Percentiles rank a stretch among this genome's conserved stretches.
phyloP scores from a whole-genome alignment of 2,329 filamentous ascomycete genomes.

The Penicillium hesseltinei region DNA sequence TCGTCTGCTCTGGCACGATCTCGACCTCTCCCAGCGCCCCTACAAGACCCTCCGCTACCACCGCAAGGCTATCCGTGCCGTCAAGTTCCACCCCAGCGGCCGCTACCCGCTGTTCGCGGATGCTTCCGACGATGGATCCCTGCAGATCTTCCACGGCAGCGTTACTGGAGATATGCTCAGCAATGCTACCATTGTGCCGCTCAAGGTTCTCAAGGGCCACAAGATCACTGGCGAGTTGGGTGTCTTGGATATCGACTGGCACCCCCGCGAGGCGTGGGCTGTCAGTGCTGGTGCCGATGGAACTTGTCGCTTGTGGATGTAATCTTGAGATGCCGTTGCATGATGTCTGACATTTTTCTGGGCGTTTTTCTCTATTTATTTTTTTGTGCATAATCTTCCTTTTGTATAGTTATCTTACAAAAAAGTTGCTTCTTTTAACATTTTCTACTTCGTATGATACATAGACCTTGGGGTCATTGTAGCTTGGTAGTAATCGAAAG shows the following conservation, averaged over 20 bases:
- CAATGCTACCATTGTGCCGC: slow-evolving; percentile 91
- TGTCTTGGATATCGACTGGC: slow-evolving; percentile 94
- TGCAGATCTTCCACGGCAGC: slow-evolving; percentile 96
- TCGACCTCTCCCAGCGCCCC: slow-evolving; percentile 83
- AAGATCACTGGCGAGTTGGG: slow-evolving; percentile 81
- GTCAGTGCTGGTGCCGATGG: slow-evolving; percentile 93
- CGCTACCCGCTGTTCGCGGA: slow-evolving; percentile 85
- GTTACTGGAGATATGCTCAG: slow-evolving; percentile 93
- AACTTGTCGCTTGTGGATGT: slow-evolving; percentile 85
- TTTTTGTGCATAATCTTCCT: slow-evolving; percentile 27
- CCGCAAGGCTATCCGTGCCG: slow-evolving; percentile 81
- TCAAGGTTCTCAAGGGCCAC: slow-evolving; percentile 92
- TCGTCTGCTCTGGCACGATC: slow-evolving; percentile 91
- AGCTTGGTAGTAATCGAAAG: not conserved
- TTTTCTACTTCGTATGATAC: not conserved
- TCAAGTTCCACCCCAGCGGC: slow-evolving; percentile 78
- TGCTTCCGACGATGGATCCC: slow-evolving; percentile 86
- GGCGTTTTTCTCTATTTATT: slow-evolving; percentile 23
- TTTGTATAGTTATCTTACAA: slow-evolving; percentile 29
- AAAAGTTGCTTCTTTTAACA: slow-evolving; percentile 27
- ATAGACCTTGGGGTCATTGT: not conserved
- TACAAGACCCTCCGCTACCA: slow-evolving; percentile 98
- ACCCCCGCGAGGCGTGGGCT: slow-evolving; percentile 89
- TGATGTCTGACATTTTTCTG: slow-evolving; percentile 21
- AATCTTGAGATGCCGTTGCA: slow-evolving; percentile 26